Percentiles rank a stretch among this genome's conserved stretches.
These are phyloP conservation scores for Daldinia decipiens DNA, from an alignment of 495 filamentous ascomycete species.

Conservation along the genomic window DNA sequence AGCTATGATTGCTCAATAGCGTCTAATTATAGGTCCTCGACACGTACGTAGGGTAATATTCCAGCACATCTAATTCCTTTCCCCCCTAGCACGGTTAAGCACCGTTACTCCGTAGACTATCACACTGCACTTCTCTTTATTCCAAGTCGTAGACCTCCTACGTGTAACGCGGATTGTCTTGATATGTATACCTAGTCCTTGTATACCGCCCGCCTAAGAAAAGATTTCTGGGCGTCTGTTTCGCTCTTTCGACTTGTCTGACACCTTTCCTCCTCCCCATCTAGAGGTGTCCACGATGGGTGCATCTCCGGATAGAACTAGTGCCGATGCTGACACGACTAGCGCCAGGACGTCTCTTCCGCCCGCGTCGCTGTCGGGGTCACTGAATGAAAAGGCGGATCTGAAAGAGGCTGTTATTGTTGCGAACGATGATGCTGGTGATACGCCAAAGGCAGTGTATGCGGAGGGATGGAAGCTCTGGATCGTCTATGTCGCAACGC, in stretches of 20 bases:
- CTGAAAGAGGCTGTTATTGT: not conserved
- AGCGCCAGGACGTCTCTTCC: not conserved
- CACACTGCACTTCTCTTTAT: not conserved
- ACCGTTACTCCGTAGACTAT: not conserved
- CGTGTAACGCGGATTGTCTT: not conserved
- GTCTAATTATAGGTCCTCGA: not conserved
- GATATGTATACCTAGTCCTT: not conserved
- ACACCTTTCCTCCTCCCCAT: not conserved
- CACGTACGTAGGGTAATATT: not conserved
- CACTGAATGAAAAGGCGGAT: slow-evolving; percentile 1
- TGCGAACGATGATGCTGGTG: not conserved
- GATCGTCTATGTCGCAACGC: not conserved
- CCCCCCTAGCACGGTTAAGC: not conserved
- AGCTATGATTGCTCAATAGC: not conserved
- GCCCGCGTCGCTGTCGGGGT: not conserved
- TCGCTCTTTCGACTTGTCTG: not conserved
- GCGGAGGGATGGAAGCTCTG: not conserved
- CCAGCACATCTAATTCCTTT: not conserved
- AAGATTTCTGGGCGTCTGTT: not conserved
- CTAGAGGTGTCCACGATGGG: not conserved
- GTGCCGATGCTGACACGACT: not conserved
- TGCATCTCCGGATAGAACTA: not conserved
- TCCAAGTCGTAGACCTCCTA: not conserved
- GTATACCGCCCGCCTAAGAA: not conserved
- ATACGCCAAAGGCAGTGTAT: not conserved